phyloP scores from a whole-genome alignment of 2,329 filamentous ascomycete genomes.

The Verticillium isaacii region DNA sequence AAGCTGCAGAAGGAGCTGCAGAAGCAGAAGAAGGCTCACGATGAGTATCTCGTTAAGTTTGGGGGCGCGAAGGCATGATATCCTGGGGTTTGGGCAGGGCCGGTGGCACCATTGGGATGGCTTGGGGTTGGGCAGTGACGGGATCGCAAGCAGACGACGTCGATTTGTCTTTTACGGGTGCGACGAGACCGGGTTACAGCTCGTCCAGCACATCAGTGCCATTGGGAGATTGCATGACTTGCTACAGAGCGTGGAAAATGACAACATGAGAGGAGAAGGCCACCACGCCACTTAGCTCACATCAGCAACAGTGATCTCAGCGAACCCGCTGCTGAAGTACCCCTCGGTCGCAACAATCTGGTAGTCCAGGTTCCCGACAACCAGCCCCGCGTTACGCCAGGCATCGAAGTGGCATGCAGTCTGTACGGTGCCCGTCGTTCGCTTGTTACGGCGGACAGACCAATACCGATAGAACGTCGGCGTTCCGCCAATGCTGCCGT shows the following conservation, averaged over 20 bases:
- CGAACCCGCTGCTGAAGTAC: conserved; percentile 43
- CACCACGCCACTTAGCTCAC: not conserved
- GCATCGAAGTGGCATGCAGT: conserved; percentile 47
- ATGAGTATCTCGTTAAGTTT: conserved; percentile 42
- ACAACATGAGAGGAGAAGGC: not conserved
- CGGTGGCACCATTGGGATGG: too few species aligned
- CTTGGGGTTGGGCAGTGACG: too few species aligned
- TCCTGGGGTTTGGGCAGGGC: not conserved
- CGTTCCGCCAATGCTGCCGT: conserved; percentile 38
- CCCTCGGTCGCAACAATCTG: conserved; percentile 52
- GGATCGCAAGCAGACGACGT: too few species aligned
- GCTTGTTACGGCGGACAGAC: conserved; percentile 44
- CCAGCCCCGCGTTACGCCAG: conserved; percentile 43
- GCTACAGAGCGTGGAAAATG: not conserved
- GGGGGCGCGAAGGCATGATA: conserved; percentile 6
- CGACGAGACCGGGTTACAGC: too few species aligned
- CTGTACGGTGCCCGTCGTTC: conserved; percentile 44
- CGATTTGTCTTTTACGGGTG: too few species aligned
- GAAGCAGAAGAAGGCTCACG: conserved; percentile 79
- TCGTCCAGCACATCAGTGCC: too few species aligned
- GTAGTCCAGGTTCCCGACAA: conserved; percentile 45
- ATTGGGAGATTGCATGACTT: too few species aligned
- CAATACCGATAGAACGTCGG: conserved; percentile 48
- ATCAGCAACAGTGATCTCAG: conserved; percentile 37
- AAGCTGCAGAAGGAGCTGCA: conserved; percentile 88